Evolutionary conservation across 2,329 filamentous ascomycete species (phyloP).

Genomic region (Emergomyces orientalis): DNA sequence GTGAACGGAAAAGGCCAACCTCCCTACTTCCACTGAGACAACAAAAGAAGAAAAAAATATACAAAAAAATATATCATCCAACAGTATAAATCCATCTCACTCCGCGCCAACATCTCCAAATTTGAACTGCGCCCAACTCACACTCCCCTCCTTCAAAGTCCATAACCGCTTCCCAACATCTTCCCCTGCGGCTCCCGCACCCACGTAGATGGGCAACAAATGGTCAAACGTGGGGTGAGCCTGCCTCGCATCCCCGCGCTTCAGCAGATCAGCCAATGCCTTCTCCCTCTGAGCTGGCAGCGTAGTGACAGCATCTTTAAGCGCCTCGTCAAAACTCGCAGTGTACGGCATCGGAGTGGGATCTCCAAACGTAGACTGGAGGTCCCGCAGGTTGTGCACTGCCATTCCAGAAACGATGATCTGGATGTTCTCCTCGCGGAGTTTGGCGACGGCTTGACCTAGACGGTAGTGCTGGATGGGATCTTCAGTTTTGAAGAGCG

Average conservation of each 20-base stretch:
- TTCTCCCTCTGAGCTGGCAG: constrained; percentile 35
- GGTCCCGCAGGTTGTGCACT: constrained; percentile 58
- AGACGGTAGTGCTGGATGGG: constrained; percentile 58
- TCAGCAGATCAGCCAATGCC: constrained; percentile 40
- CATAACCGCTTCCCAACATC: constrained; percentile 40
- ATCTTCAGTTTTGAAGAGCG: constrained; percentile 56
- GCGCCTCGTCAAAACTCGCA: constrained; percentile 55
- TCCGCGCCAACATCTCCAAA: constrained; percentile 35
- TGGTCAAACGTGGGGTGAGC: constrained; percentile 59
- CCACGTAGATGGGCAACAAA: constrained; percentile 51
- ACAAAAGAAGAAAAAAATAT: neutral
- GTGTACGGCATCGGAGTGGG: constrained; percentile 47
- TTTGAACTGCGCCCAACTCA: constrained; percentile 49
- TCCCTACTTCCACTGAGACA: neutral
- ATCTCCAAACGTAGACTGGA: constrained; percentile 39
- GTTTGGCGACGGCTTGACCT: constrained; percentile 54
- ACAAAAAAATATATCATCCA: neutral
- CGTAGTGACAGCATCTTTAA: constrained; percentile 54
- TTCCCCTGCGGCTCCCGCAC: constrained; percentile 46
- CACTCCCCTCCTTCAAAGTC: constrained; percentile 42
- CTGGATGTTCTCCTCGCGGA: constrained; percentile 58
- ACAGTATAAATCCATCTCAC: neutral
- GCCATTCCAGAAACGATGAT: constrained; percentile 68
- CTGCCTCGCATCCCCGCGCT: constrained; percentile 46
- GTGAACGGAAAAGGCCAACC: neutral